Evolutionary conservation across 768 basidiomycete genomes (phyloP), one percentile per base, ranked within the genome.

Genomic region (Tulasnella sp.): DNA sequence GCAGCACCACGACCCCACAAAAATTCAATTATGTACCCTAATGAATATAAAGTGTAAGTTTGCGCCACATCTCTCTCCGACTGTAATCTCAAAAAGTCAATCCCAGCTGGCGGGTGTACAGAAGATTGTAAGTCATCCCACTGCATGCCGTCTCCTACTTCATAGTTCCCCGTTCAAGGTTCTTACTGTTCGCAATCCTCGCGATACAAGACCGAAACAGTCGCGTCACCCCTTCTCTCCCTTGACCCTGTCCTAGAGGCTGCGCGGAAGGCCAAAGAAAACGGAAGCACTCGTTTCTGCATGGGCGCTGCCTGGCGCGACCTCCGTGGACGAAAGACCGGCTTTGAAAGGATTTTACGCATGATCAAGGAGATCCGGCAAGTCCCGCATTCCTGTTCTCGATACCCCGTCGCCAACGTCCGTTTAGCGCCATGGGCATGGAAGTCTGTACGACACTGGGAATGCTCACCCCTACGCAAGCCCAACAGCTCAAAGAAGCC

Each of bases 261-360:
- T 27, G 94, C 94, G 19, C 79, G 88, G 11, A 84, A 85, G 66
- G 94, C 94, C 23, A 98, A 96, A 67, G 93, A 75, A 63, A 98
- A 97, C 68, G 94, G 94, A 32, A 92, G 89, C 67, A 98, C 94
- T 17, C 77, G 94, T 25, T 98, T 98, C 72, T 98, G 94, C 69
- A 98, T 97, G 94, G 94, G 94, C 58, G 93, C 94, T 3, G 94
- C 94, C 4, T 99, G 94, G 94, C 76, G 94, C 62, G 94, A 96
- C 67, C 78, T 97, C 56, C 81, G 86, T 8, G 91, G 94, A 2
- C 79, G 89, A 61, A 96, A 94, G 69, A 77, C 87, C 40, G 92
- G 93, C 0, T 98, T 98, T 62, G 88, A 96, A 67, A 79, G 80
- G 64, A 97, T 98, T 64, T 72, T 98, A 61, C 74, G 81, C 61